Percentiles rank a stretch among this genome's conserved stretches.
Conservation (phyloP, 208 protist species). For the Acanthamoeba triangularis region DNA sequence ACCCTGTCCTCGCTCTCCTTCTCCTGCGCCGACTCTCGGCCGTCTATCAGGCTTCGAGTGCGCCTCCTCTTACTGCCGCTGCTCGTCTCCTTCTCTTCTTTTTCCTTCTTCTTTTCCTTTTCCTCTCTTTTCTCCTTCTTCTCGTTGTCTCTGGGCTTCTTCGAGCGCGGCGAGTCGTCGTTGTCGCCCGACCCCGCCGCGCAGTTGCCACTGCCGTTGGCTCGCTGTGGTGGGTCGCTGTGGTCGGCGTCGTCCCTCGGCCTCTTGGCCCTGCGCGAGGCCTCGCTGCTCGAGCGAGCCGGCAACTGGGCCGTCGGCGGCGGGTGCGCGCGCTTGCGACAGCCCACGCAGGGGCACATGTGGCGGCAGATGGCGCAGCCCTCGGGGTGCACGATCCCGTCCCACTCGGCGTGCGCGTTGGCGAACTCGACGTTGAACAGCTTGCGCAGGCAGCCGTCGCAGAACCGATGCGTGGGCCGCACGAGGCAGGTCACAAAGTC, state of each 20-base stretch:
- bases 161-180: too few relatives aligned
- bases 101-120: too few relatives aligned
- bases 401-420: not conserved
- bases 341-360: constrained; percentile 18
- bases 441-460: not conserved
- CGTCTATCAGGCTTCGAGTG: not conserved
- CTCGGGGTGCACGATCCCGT: not conserved
- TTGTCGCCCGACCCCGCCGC: too few relatives aligned
- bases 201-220: too few relatives aligned
- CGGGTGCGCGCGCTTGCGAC: not conserved
- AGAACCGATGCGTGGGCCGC: constrained; percentile 17
- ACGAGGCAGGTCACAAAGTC: constrained; percentile 21
- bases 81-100: not conserved
- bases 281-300: not conserved
- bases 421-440: not conserved
- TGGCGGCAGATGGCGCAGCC: constrained; percentile 14
- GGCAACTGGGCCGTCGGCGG: not conserved
- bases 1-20: not conserved
- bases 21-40: not conserved
- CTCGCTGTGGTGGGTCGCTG: too few relatives aligned
- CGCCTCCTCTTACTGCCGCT: not conserved
- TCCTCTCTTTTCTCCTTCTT: too few relatives aligned
- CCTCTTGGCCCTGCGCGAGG: not conserved
- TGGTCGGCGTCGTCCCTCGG: not conserved
- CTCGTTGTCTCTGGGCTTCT: too few relatives aligned